Evolutionary conservation across 306 rosid genomes (phyloP), one percentile per base, ranked within the genome.

Genomic region (Medicago lupulina): DNA sequence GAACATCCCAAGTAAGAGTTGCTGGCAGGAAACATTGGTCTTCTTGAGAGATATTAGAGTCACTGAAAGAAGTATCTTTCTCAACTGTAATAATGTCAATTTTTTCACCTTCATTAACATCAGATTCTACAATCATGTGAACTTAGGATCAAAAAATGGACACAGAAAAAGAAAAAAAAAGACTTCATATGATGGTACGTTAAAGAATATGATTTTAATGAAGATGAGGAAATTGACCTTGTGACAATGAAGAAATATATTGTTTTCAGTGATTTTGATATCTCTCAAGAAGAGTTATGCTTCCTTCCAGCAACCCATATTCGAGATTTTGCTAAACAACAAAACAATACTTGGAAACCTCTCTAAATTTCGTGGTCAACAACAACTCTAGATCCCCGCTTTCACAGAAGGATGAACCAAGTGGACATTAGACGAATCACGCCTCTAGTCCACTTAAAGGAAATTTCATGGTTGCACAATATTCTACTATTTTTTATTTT

Each of bases 191-290:
- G 40, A 54, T 76, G 85, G 83, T 87, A 91, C 96, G 90, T 84
- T 41, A 95, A 90, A 79, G 89, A 74, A 79, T 84, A 85, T 63
- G 88, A 92, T 79, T 85, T 86, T 61, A 83, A 90, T 65, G 96
- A 92, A 87, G 96, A 95, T 21, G 97, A 90, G 68, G 99, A 92
- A 71, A 89, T 95, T 81, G 99, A 95, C 85, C 90, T 95, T 67
- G 81, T 85, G 76, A 78, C 85, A 0, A 73, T 88, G 80, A 97
- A 95, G 68, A 89, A 95, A 80, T 92, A 92, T 70, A 71, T 88
- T 25, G 83, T 90, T 81, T 92, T 95, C 78, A 88, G 94, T 59
- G 97, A 21, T 2, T 21, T 2, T 21, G 23, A 90, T 67, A 86
- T 87, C 23, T 21, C 23, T 25, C 86, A 85, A 70, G 96, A 89